A percentile compares a stretch with the other conserved stretches of the same genome.
Conservation (phyloP, 169 alveolate species). For the Plasmodium reichenowi region DNA sequence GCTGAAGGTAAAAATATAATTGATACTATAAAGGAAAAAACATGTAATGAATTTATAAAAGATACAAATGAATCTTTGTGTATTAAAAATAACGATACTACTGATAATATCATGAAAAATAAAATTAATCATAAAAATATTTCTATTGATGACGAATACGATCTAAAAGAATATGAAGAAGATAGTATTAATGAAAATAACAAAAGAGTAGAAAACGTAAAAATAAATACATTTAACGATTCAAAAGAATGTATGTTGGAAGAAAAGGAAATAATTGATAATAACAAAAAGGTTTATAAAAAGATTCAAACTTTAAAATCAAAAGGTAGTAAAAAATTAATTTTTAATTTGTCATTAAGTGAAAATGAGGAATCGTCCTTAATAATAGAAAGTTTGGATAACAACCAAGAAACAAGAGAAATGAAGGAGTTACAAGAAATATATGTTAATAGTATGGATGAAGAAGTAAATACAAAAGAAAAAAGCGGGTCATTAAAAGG, state of each 20-base stretch:
- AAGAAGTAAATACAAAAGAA: background rate
- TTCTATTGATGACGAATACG: background rate
- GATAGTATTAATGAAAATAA: background rate
- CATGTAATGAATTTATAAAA: too few species aligned
- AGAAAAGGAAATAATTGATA: background rate
- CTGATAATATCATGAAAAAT: background rate
- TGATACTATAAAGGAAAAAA: too few species aligned
- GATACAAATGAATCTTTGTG: too few species aligned
- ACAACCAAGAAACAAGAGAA: background rate
- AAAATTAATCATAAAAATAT: background rate
- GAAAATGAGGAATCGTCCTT: slow-evolving; percentile 1
- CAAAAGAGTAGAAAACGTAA: background rate
- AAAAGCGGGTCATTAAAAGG: background rate
- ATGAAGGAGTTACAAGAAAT: background rate
- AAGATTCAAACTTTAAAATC: slow-evolving; percentile 1
- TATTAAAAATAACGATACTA: too few species aligned
- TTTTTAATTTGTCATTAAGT: slow-evolving; percentile 37
- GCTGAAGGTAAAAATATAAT: too few species aligned
- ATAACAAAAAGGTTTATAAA: background rate
- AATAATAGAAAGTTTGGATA: background rate
- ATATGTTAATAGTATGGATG: background rate
- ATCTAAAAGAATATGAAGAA: background rate
- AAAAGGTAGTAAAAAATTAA: slow-evolving; percentile 32
- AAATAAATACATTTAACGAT: background rate
- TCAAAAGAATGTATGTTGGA: background rate